Conservation (phyloP, 371 early-diverging fungal species). For the Mortierella sp. region DNA sequence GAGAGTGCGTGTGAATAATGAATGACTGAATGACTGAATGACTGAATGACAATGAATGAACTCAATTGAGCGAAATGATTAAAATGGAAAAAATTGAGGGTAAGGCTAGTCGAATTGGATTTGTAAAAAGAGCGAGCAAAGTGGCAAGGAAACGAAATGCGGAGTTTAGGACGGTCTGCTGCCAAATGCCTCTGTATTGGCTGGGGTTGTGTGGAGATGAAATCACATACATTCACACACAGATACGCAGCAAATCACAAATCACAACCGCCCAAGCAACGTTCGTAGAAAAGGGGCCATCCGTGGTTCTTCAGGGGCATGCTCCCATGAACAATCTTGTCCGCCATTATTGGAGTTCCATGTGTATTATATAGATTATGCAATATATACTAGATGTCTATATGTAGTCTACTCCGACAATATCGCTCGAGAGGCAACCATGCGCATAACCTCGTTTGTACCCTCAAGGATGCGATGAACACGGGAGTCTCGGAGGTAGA, state of each 20-base stretch:
- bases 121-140: too few relatives aligned
- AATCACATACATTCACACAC: not conserved
- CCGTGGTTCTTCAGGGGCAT: too few relatives aligned
- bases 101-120: too few relatives aligned
- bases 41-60: not conserved
- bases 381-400: not conserved
- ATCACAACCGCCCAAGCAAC: not conserved
- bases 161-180: not conserved
- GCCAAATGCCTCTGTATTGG: not conserved
- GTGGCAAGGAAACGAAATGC: not conserved
- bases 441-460: constrained; percentile 73
- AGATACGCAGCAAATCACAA: not conserved
- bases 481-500: constrained; percentile 69
- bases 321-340: too few relatives aligned
- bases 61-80: too few relatives aligned
- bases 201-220: too few relatives aligned
- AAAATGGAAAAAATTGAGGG: too few relatives aligned
- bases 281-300: too few relatives aligned
- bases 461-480: constrained; percentile 75
- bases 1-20: not conserved
- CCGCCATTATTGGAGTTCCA: too few relatives aligned
- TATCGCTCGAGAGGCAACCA: constrained; percentile 63
- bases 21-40: not conserved
- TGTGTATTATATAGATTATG: not conserved
- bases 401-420: constrained; percentile 45